These are phyloP conservation scores for Aspergillus novofumigatus DNA, from an alignment of 2,329 filamentous ascomycete species.

Conservation along the genomic window DNA sequence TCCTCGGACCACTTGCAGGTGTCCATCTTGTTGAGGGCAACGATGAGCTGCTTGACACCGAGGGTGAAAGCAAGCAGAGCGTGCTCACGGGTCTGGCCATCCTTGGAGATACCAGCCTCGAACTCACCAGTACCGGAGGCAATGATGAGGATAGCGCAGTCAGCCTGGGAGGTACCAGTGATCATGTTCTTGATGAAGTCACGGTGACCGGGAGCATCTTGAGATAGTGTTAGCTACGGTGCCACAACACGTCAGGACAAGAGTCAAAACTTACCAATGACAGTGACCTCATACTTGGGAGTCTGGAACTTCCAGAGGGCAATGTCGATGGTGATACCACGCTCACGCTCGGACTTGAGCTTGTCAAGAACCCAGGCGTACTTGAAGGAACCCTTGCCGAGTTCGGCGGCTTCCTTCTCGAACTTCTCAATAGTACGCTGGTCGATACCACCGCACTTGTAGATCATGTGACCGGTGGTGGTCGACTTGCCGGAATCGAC, in stretches of 20 bases:
- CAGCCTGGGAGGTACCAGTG: conserved; percentile 99
- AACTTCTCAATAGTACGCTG: conserved; percentile 99
- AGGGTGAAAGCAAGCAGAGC: conserved; percentile 99
- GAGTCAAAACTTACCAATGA: conserved; percentile 68
- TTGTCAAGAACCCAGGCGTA: conserved; percentile 99
- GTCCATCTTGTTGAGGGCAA: conserved; percentile 99
- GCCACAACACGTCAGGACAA: background rate
- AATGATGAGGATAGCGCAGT: conserved; percentile 99
- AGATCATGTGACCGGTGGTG: conserved; percentile 96
- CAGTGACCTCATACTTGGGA: conserved; percentile 94
- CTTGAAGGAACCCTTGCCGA: conserved; percentile 99
- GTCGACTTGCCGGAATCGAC: conserved; percentile 99
- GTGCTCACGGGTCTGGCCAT: conserved; percentile 99
- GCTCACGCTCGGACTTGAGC: conserved; percentile 99
- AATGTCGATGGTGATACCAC: conserved; percentile 99
- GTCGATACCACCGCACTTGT: conserved; percentile 99
- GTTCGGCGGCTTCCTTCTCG: conserved; percentile 99
- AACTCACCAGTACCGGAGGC: conserved; percentile 99
- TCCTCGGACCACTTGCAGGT: conserved; percentile 96
- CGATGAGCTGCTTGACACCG: conserved; percentile 99
- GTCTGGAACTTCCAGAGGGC: conserved; percentile 99
- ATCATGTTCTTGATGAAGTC: conserved; percentile 99
- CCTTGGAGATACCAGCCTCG: conserved; percentile 99
- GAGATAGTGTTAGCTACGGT: conserved; percentile 13
- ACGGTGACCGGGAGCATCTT: conserved; percentile 97